A percentile compares a stretch with the other conserved stretches of the same genome.
Evolutionary conservation across 2,329 filamentous ascomycete genomes (phyloP).

Genomic region (Clonostachys chloroleuca): DNA sequence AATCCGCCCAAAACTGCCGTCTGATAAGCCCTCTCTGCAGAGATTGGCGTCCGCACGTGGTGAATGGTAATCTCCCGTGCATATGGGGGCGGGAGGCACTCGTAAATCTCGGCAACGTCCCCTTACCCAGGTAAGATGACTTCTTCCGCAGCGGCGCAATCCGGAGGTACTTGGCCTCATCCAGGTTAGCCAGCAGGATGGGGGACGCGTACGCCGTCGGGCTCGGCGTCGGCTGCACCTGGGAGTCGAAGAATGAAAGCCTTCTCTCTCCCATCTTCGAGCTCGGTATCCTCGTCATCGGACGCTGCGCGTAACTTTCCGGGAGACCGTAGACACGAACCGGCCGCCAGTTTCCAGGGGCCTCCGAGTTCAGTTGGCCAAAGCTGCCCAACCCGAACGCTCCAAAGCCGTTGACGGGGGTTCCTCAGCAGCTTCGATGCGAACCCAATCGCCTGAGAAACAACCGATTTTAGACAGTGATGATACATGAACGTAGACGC

Average conservation of each 20-base stretch:
- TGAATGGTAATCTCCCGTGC: slow-evolving; percentile 78
- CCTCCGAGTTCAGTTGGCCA: slow-evolving; percentile 44
- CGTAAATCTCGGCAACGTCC: slow-evolving; percentile 51
- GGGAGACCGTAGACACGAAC: slow-evolving; percentile 87
- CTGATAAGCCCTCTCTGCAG: slow-evolving; percentile 80
- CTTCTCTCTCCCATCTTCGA: slow-evolving; percentile 46
- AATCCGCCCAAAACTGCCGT: slow-evolving; percentile 81
- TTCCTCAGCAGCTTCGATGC: slow-evolving; percentile 72
- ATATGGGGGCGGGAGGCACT: slow-evolving; percentile 52
- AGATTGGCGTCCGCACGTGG: slow-evolving; percentile 84
- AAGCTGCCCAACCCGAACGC: slow-evolving; percentile 66
- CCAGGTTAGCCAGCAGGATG: slow-evolving; percentile 80
- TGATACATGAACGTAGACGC: slow-evolving; percentile 85
- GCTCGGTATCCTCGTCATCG: slow-evolving; percentile 56
- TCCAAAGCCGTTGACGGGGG: slow-evolving; percentile 64
- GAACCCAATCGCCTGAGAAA: slow-evolving; percentile 97
- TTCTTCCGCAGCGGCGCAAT: slow-evolving; percentile 64
- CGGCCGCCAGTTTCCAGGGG: slow-evolving; percentile 65
- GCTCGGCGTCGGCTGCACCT: slow-evolving; percentile 55
- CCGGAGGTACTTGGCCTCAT: slow-evolving; percentile 72
- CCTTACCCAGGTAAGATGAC: slow-evolving; percentile 40
- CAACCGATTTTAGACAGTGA: slow-evolving; percentile 87
- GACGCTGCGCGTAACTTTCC: slow-evolving; percentile 62
- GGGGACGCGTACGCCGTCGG: slow-evolving; percentile 75
- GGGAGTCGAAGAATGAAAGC: slow-evolving; percentile 63